Evolutionary conservation across 2,329 filamentous ascomycete species (phyloP).

Genomic region (Colletotrichum chlorophyti): DNA sequence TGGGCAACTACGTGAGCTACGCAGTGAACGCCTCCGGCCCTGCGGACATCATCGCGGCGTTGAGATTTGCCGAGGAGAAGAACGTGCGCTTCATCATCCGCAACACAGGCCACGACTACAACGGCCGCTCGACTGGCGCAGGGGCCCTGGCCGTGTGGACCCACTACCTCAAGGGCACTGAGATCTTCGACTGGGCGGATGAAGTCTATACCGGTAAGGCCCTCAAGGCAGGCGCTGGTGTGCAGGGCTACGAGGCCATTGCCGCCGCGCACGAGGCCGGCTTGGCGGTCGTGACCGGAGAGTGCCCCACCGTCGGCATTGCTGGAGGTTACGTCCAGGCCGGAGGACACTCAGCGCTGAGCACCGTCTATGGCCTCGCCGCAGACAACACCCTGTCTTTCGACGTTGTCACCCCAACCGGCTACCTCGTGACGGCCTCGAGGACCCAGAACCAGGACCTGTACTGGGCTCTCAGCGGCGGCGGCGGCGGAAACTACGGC

Average conservation of each 20-base stretch:
- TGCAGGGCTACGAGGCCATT: conserved; percentile 54
- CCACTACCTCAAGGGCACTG: conserved; percentile 50
- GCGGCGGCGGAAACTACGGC: conserved; percentile 51
- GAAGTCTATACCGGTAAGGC: conserved; percentile 55
- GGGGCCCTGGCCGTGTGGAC: conserved; percentile 56
- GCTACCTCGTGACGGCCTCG: conserved; percentile 57
- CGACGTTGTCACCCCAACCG: conserved; percentile 60
- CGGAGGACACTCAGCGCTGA: conserved; percentile 58
- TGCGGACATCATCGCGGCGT: conserved; percentile 42
- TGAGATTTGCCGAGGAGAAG: conserved; percentile 46
- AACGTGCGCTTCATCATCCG: conserved; percentile 45
- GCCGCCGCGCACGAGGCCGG: conserved; percentile 45
- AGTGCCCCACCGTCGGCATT: conserved; percentile 57
- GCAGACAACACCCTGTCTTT: conserved; percentile 68
- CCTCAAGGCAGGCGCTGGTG: conserved; percentile 59
- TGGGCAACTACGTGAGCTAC: conserved; percentile 42
- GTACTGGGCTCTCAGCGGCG: conserved; percentile 69
- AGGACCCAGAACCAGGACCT: conserved; percentile 61
- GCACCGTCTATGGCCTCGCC: conserved; percentile 59
- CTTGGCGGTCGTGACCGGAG: conserved; percentile 53
- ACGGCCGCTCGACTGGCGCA: conserved; percentile 58
- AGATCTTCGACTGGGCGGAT: conserved; percentile 38
- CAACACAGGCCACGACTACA: conserved; percentile 42
- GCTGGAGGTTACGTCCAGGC: conserved; percentile 62
- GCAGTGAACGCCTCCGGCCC: conserved; percentile 29